Percentiles rank a stretch among this genome's conserved stretches.
Evolutionary conservation across 306 rosid genomes (phyloP).

Genomic region (Corylus heterophylla): DNA sequence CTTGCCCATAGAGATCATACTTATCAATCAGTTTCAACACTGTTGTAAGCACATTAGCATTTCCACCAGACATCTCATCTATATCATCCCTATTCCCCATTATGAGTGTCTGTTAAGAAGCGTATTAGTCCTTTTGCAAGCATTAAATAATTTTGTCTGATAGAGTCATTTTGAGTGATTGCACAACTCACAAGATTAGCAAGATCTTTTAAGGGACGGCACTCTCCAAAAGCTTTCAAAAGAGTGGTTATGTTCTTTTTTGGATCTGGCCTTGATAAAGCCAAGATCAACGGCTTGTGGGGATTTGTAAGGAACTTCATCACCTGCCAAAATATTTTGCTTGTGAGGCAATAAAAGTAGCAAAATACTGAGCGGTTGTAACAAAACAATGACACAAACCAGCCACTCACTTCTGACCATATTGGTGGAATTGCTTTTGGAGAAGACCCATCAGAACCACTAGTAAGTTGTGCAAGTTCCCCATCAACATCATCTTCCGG

Average conservation of each 20-base stretch:
- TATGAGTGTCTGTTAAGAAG: slow-evolving; percentile 59
- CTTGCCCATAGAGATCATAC: slow-evolving; percentile 86
- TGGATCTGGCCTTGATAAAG: slow-evolving; percentile 88
- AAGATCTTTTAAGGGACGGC: slow-evolving; percentile 75
- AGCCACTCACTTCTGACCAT: slow-evolving; percentile 78
- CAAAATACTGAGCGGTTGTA: background rate
- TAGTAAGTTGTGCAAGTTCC: slow-evolving; percentile 53
- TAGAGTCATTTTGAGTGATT: background rate
- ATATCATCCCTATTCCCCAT: slow-evolving; percentile 90
- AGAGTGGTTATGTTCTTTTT: slow-evolving; percentile 89
- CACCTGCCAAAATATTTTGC: slow-evolving; percentile 45
- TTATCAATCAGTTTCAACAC: slow-evolving; percentile 83
- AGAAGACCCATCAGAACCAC: slow-evolving; percentile 49
- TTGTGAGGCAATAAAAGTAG: slow-evolving; percentile 11
- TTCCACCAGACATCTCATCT: slow-evolving; percentile 81
- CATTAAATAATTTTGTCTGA: slow-evolving; percentile 2
- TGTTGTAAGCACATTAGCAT: slow-evolving; percentile 72
- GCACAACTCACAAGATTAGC: slow-evolving; percentile 80
- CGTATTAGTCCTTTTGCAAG: slow-evolving; percentile 24
- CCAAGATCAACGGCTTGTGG: slow-evolving; percentile 89
- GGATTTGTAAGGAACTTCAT: slow-evolving; percentile 89
- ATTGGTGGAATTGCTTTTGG: slow-evolving; percentile 73
- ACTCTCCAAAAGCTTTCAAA: slow-evolving; percentile 84
- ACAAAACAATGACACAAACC: background rate
- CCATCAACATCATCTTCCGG: slow-evolving; percentile 81